phyloP scores from a whole-genome alignment of 805 yeast genomes.

The Saccharomycopsis microspora region DNA sequence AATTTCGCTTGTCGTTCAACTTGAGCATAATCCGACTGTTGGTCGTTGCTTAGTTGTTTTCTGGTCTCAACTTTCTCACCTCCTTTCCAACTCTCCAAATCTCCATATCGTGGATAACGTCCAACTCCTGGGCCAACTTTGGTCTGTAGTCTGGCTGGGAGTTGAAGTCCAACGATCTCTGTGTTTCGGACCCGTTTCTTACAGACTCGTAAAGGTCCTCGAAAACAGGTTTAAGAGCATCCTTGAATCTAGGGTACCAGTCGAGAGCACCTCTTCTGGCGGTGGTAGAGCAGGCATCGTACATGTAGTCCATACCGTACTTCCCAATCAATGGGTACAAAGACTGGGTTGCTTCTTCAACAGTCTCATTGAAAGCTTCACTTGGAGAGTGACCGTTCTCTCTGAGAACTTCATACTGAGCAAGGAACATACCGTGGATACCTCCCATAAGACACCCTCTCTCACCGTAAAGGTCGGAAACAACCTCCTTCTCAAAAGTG shows the following conservation, averaged over 20 bases:
- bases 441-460: constrained; percentile 99
- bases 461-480: constrained; percentile 99
- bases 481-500: constrained; percentile 98
- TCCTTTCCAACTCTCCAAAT: constrained; percentile 99
- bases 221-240: constrained; percentile 97
- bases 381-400: constrained; percentile 99
- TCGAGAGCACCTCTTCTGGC: constrained; percentile 99
- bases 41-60: constrained; percentile 59
- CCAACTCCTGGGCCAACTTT: constrained; percentile 86
- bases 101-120: constrained; percentile 92
- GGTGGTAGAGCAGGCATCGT: constrained; percentile 99
- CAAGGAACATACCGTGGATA: constrained; percentile 99
- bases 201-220: constrained; percentile 91
- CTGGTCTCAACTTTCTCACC: constrained; percentile 99
- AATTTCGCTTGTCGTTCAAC: too few species aligned
- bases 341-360: constrained; percentile 99
- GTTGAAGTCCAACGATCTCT: constrained; percentile 98
- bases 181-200: constrained; percentile 92
- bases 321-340: constrained; percentile 98
- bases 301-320: constrained; percentile 99
- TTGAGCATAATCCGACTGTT: too few species aligned
- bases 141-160: constrained; percentile 97
- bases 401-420: constrained; percentile 99
- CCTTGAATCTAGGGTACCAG: constrained; percentile 99
- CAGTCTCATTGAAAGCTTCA: constrained; percentile 99